Percentiles rank a stretch among this genome's conserved stretches.
Evolutionary conservation across 108 stramenopile genomes (phyloP).

Genomic region (Cyclotella cryptica): DNA sequence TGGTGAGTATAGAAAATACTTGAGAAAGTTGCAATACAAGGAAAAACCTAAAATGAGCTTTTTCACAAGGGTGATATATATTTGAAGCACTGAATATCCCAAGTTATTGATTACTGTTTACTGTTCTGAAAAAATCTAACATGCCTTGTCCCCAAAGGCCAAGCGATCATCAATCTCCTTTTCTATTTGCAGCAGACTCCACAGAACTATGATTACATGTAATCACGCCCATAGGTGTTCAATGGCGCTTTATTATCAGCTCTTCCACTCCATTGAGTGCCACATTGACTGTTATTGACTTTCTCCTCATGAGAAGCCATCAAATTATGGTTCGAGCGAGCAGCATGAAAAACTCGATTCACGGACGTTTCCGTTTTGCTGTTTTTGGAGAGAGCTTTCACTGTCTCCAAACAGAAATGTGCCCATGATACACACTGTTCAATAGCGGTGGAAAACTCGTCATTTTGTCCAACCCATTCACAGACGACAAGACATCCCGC

Average conservation of each 20-base stretch:
- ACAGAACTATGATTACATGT: no score
- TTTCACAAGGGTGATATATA: no score
- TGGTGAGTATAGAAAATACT: no score
- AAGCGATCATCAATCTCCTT: no score
- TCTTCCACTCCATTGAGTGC: constrained; percentile 69
- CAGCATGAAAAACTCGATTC: background rate
- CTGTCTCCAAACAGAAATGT: constrained; percentile 53
- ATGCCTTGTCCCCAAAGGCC: no score
- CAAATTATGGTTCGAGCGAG: constrained; percentile 13
- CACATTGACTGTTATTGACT: constrained; percentile 41
- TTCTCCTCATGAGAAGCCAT: constrained; percentile 49
- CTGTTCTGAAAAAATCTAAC: no score
- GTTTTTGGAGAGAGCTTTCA: constrained; percentile 46
- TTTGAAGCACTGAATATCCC: no score
- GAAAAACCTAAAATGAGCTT: no score
- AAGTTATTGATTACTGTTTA: no score
- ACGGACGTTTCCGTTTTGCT: constrained; percentile 1
- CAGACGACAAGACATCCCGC: constrained; percentile 47
- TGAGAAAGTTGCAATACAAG: no score
- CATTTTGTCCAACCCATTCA: constrained; percentile 63
- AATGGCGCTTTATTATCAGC: constrained; percentile 23
- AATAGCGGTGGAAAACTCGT: constrained; percentile 38
- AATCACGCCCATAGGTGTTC: no score
- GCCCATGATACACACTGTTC: constrained; percentile 61
- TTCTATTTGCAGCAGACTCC: no score